Base-by-base conservation (phyloP, 2,329 filamentous ascomycete genomes). In the Fusarium vanettenii region DNA sequence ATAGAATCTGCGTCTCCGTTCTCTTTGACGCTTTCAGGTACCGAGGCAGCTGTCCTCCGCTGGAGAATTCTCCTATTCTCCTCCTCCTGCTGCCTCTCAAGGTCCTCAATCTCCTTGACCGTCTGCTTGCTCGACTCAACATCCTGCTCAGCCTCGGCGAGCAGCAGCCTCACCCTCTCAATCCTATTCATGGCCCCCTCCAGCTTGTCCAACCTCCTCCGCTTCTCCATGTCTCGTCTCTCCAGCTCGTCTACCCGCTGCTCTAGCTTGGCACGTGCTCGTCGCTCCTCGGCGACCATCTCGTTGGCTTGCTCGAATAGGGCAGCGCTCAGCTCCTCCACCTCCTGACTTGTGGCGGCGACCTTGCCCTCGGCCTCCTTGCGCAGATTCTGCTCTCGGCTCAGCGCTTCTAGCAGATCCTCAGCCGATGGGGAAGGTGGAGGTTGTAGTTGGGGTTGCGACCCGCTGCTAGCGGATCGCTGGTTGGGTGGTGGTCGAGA, bases 251-350 rank as follows among this genome's bases (percentile, higher is more conserved):
- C 88, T 9, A 97, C 88, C 43, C 93, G 85, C 80, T 93, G 91
- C 84, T 95, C 93, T 27, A 97, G 86, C 79, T 88, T 89, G 7
- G 92, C 93, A 68, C 93, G 86, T 37, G 92, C 92, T 66, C 90
- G 88, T 50, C 94, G 86, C 86, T 97, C 94, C 20, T 89, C 87
- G 3, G 94, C 93, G 22, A 97, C 94, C 94, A 97, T 97, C 84
- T 95, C 91, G 81, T 97, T 97, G 61, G 94, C 94, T 85, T 95
- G 92, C 84, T 94, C 91, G 81, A 97, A 97, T 64, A 97, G 85
- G 60, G 89, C 89, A 22, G 90, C 92, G 79, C 90, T 94, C 73
- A 97, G 85, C 83, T 97, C 94, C 83, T 96, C 94, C 22, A 96
- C 89, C 85, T 97, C 94, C 14, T 86, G 87, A 78, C 90, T 79